Conservation (phyloP, 2,329 filamentous ascomycete species). For the Colletotrichum incanum region DNA sequence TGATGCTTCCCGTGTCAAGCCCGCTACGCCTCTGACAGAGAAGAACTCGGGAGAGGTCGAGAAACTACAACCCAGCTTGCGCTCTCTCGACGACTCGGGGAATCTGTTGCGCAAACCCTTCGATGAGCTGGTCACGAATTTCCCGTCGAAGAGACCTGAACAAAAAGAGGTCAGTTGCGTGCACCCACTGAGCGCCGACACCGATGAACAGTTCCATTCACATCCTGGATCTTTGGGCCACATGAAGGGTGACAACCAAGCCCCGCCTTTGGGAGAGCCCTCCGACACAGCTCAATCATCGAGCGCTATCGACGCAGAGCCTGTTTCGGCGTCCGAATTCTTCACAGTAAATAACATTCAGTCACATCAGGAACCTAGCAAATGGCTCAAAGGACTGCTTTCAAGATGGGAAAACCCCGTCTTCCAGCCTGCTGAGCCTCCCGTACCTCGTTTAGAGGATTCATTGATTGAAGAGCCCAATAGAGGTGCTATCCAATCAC, state of each 20-base stretch:
- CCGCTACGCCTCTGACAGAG: not conserved
- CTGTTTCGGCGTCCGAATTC: constrained; percentile 22
- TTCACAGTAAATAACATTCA: constrained; percentile 12
- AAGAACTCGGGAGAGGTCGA: constrained; percentile 19
- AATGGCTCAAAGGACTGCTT: constrained; percentile 75
- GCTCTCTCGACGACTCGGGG: constrained; percentile 59
- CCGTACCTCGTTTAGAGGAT: constrained; percentile 60
- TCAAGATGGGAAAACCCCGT: constrained; percentile 82
- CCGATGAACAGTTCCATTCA: not conserved
- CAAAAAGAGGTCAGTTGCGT: not conserved
- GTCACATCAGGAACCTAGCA: constrained; percentile 48
- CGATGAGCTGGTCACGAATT: constrained; percentile 49
- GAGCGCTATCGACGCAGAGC: not conserved
- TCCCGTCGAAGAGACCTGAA: not conserved
- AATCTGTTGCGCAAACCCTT: constrained; percentile 63
- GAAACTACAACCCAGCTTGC: constrained; percentile 21
- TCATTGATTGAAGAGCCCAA: constrained; percentile 33
- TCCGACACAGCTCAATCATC: not conserved
- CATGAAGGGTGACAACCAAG: not conserved
- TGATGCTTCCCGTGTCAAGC: too few species aligned
- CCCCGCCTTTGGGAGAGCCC: too few species aligned
- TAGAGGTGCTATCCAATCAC: not conserved
- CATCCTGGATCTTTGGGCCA: not conserved
- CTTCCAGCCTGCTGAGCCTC: constrained; percentile 69
- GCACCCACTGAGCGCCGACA: not conserved